A percentile compares a stretch with the other conserved stretches of the same genome.
These are phyloP conservation scores for Corynespora cassiicola DNA, from an alignment of 2,329 filamentous ascomycete genomes.

Conservation along the genomic window DNA sequence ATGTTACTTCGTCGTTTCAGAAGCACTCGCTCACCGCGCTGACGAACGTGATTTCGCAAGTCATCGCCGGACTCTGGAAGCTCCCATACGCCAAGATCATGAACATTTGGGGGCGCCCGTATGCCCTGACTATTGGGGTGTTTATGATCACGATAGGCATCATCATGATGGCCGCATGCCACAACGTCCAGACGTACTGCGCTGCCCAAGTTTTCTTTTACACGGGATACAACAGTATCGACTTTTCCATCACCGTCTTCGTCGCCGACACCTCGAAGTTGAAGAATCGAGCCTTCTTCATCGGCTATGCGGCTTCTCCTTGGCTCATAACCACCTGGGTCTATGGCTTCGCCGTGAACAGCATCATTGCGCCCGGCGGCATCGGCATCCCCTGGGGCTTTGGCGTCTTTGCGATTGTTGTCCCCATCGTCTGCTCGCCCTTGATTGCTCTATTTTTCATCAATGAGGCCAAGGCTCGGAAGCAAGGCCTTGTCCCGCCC, in stretches of 20 bases:
- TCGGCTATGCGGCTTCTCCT: constrained; percentile 53
- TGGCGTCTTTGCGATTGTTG: constrained; percentile 70
- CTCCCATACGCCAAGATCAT: constrained; percentile 52
- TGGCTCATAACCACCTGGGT: constrained; percentile 42
- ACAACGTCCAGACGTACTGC: constrained; percentile 66
- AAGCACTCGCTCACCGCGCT: constrained; percentile 46
- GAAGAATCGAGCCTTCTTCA: constrained; percentile 66
- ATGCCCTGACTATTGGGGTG: constrained; percentile 45
- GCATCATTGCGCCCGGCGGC: constrained; percentile 53
- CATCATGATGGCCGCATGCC: constrained; percentile 73
- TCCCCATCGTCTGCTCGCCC: constrained; percentile 66
- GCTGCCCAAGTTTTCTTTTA: constrained; percentile 72
- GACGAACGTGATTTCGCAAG: constrained; percentile 44
- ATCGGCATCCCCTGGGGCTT: constrained; percentile 71
- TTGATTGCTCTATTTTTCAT: constrained; percentile 64
- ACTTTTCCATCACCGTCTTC: constrained; percentile 69
- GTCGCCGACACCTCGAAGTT: constrained; percentile 72
- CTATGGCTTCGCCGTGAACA: constrained; percentile 30
- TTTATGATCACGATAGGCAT: constrained; percentile 46
- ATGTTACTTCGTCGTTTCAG: constrained; percentile 49
- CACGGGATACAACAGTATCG: constrained; percentile 66
- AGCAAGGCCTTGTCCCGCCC: constrained; percentile 57
- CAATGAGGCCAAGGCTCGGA: constrained; percentile 67
- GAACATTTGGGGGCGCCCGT: constrained; percentile 50
- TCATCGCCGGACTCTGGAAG: constrained; percentile 48